phyloP scores from a whole-genome alignment of 441 rosid species.

The Euphorbia schlechtendalii region DNA sequence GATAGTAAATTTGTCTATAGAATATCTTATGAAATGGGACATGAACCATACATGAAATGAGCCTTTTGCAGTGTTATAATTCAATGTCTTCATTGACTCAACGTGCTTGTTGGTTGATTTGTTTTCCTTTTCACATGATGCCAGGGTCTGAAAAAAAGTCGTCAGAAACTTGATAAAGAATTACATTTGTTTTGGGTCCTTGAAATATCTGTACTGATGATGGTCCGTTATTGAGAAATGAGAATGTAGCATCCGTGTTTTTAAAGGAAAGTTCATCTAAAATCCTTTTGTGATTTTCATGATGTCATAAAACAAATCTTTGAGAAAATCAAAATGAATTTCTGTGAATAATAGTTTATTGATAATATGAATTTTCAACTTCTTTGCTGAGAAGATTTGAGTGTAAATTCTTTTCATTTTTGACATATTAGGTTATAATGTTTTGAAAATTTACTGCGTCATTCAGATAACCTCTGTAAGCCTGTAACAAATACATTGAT shows the following conservation, averaged over 20 bases:
- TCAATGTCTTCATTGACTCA: background rate
- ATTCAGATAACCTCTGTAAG: background rate
- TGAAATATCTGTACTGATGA: background rate
- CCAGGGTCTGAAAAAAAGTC: background rate
- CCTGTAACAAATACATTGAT: background rate
- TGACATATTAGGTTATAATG: background rate
- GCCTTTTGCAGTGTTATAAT: background rate
- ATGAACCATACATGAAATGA: background rate
- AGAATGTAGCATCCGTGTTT: too few relatives aligned
- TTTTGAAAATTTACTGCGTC: background rate
- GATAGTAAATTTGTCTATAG: background rate
- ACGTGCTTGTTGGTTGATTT: background rate
- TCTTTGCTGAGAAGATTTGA: background rate
- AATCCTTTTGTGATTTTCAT: background rate
- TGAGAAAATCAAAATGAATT: too few relatives aligned
- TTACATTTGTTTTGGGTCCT: background rate
- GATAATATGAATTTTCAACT: too few relatives aligned
- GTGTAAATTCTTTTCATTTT: background rate
- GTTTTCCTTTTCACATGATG: background rate
- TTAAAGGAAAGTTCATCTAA: background rate
- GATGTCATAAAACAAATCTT: background rate
- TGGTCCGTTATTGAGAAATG: background rate
- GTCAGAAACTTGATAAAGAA: background rate
- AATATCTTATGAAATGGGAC: background rate
- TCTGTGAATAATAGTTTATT: too few relatives aligned